Conservation (phyloP, 2,329 filamentous ascomycete genomes). For the Allantophomopsis lycopodina region DNA sequence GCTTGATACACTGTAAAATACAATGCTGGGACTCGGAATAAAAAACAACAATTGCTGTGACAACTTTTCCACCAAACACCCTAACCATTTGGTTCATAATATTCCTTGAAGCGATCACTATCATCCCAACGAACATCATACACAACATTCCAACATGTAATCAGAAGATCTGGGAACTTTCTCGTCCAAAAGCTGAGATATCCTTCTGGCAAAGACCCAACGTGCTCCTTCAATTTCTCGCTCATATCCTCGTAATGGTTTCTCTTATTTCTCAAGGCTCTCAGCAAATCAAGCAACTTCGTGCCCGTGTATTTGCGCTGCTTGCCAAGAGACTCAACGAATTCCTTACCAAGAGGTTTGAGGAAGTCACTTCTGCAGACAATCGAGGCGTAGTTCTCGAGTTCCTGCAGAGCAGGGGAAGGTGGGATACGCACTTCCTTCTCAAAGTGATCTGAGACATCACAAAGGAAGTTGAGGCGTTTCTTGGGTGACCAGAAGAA, state of each 20-base stretch:
- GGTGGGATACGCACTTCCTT: constrained; percentile 79
- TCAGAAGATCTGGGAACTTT: constrained; percentile 51
- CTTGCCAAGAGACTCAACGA: constrained; percentile 82
- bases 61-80: background rate
- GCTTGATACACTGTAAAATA: no score
- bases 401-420: constrained; percentile 47
- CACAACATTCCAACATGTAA: constrained; percentile 51
- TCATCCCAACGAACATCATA: constrained; percentile 36
- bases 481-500: constrained; percentile 95
- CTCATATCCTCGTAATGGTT: constrained; percentile 98
- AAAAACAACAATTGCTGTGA: background rate
- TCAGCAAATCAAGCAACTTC: constrained; percentile 70
- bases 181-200: constrained; percentile 58
- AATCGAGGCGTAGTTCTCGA: constrained; percentile 36
- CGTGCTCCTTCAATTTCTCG: constrained; percentile 56
- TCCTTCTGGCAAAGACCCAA: constrained; percentile 48
- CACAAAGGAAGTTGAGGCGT: constrained; percentile 82
- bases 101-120: constrained; percentile 50
- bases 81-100: constrained; percentile 37
- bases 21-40: no score
- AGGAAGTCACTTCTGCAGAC: constrained; percentile 66
- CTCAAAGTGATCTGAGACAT: constrained; percentile 93
- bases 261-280: constrained; percentile 87
- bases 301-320: constrained; percentile 88
- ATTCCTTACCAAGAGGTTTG: constrained; percentile 58